phyloP scores from a whole-genome alignment of 192 early-diverging fungal genomes.

The Paraglomus occultum region DNA sequence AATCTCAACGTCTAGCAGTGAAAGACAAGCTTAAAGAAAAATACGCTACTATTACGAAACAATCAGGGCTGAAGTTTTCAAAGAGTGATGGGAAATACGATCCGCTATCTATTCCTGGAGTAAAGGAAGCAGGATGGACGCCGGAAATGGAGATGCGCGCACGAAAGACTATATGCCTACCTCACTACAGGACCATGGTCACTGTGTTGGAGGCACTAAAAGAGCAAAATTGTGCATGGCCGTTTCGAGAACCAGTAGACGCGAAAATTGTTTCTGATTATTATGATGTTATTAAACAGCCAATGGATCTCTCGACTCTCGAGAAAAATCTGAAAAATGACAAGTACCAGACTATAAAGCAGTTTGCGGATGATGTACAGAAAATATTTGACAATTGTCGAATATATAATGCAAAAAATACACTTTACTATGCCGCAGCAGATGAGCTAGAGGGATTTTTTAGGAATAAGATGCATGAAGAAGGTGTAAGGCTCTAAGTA shows the following conservation, averaged over 20 bases:
- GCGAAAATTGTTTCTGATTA: constrained; percentile 89
- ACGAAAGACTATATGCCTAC: constrained; percentile 44
- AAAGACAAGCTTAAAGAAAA: constrained; percentile 79
- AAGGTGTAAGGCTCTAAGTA: constrained; percentile 4
- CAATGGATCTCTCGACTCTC: constrained; percentile 94
- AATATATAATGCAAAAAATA: constrained; percentile 86
- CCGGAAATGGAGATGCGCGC: constrained; percentile 73
- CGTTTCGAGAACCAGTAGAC: constrained; percentile 91
- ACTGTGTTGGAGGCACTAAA: constrained; percentile 75
- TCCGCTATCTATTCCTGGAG: constrained; percentile 84
- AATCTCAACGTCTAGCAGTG: constrained; percentile 76
- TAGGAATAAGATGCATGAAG: constrained; percentile 66
- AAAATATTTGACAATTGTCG: constrained; percentile 95
- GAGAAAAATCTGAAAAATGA: constrained; percentile 82
- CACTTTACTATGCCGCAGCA: constrained; percentile 80
- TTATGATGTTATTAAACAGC: constrained; percentile 92
- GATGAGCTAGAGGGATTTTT: constrained; percentile 75
- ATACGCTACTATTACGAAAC: constrained; percentile 72
- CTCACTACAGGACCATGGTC: constrained; percentile 67
- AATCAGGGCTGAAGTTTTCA: constrained; percentile 75
- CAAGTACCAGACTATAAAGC: constrained; percentile 75
- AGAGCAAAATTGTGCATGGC: constrained; percentile 83
- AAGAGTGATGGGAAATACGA: constrained; percentile 65
- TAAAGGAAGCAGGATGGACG: constrained; percentile 93
- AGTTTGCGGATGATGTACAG: constrained; percentile 80